Evolutionary conservation across 2,329 filamentous ascomycete genomes (phyloP).

Genomic region (Ascochyta viciae-villosae): DNA sequence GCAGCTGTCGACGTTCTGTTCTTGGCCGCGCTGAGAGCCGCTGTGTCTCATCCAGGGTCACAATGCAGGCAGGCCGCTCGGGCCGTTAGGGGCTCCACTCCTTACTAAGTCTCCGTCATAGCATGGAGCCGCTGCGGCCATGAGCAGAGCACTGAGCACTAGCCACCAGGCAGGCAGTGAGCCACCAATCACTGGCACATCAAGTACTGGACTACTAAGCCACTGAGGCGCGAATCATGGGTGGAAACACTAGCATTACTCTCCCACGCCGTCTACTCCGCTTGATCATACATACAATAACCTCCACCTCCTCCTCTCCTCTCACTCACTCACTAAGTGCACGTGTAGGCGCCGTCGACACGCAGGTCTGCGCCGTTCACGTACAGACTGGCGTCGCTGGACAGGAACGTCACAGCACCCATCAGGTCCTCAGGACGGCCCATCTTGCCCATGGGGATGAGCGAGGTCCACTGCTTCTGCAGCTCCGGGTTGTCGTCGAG

Average conservation of each 20-base stretch:
- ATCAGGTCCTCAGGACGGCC: conserved; percentile 89
- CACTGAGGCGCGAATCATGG: conserved; percentile 5
- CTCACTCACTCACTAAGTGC: conserved; percentile 59
- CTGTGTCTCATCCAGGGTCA: conserved; percentile 15
- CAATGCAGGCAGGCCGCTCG: conserved; percentile 12
- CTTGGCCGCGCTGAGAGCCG: conserved; percentile 12
- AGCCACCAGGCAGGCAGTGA: no score
- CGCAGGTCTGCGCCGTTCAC: conserved; percentile 73
- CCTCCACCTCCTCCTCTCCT: no score
- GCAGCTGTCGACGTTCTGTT: conserved; percentile 10
- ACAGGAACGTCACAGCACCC: conserved; percentile 87
- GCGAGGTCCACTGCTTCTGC: conserved; percentile 85
- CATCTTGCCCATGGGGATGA: conserved; percentile 95
- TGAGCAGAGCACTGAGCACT: no score
- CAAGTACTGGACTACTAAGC: no score
- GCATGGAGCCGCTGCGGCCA: background rate
- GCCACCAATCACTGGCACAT: no score
- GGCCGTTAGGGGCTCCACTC: conserved; percentile 9
- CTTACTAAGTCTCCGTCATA: conserved; percentile 9
- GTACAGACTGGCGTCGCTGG: conserved; percentile 71
- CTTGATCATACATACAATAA: background rate
- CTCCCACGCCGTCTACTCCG: background rate
- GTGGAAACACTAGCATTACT: background rate
- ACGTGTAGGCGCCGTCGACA: conserved; percentile 89
- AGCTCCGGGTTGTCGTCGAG: conserved; percentile 91